Evolutionary conservation across 805 yeast genomes (phyloP), one percentile per base, ranked within the genome.

Genomic region (Starmerella sirachaensis): DNA sequence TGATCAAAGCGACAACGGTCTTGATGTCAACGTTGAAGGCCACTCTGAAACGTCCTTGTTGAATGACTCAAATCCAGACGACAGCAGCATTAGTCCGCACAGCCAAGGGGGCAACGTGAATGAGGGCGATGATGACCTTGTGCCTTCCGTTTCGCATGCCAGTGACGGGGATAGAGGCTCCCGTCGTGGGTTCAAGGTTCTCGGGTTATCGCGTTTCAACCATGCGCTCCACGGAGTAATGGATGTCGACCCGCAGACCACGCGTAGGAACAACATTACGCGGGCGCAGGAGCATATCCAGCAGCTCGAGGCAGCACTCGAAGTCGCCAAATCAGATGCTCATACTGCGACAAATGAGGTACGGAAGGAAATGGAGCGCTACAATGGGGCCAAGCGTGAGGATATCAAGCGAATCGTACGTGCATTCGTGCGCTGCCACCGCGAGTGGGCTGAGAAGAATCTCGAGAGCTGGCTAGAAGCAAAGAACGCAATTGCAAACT

Each of bases 361-460:
- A 10, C 53, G 49, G 35, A 45, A 37, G 3, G 70, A 68, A 41
- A 53, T 69, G 16, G 57, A 48, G 27, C 55, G 64, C 29, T 76
- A 74, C 52, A 72, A 72, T 43, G 49, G 48, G 25, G 59, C 64
- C 29, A 74, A 72, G 45, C 64, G 71, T 38, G 65, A 64, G 28
- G 70, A 72, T 31, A 64, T 76, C 35, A 65, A 65, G 43, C 62
- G 62, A 33, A 72, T 76, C 46, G 61, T 76, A 39, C 29, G 47
- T 18, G 68, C 72, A 13, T 77, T 74, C 51, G 66, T 75, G 37
- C 58, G 69, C 24, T 69, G 72, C 38, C 66, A 77, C 24, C 58
- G 73, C 21, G 71, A 69, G 38, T 77, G 84, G 84, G 79, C 81
- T 5, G 66, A 64, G 49, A 73, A 74, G 59, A 76, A 77, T 51